Evolutionary conservation across 495 filamentous ascomycete genomes (phyloP), one percentile per base, ranked within the genome.

Genomic region (Amniculicola lignicola): DNA sequence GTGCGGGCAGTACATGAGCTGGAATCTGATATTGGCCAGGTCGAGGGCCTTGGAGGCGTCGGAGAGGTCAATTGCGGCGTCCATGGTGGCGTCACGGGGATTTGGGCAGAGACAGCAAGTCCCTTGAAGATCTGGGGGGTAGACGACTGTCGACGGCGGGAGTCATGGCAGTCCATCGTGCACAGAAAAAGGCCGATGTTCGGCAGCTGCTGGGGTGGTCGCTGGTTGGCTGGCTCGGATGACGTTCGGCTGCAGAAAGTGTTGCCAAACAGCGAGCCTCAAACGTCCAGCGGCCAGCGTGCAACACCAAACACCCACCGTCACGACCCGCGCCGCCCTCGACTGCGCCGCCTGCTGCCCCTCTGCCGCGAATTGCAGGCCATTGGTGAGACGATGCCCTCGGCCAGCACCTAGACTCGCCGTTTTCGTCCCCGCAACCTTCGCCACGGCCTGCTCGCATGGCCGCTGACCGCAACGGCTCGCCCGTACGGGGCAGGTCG

Each of bases 1-100:
- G 23, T 22, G 14, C 9, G 14, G 27, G 16, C 2, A 84, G 73
- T 72, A 95, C 91, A 97, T 95, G 48, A 98, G 72, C 70, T 98
- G 92, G 74, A 88, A 95, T 56, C 93, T 88, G 70, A 98, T 98
- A 67, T 92, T 92, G 36, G 84, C 77, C 29, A 98, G 79, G 63
- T 96, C 90, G 61, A 98, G 75, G 25, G 91, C 91, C 74, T 89
- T 86, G 58, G 81, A 81, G 63, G 81, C 77, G 71, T 96, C 84
- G 14, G 82, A 87, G 28, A 96, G 81, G 70, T 96, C 89, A 63
- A 97, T 93, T 42, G 89, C 82, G 7, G 86, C 72, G 67, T 98
- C 93, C 93, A 98, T 97, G 57, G 63, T 72, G 55, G 35, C 39
- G 37, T 33, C 21, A 22, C n/a, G n/a, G n/a, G n/a, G n/a, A n/a